A percentile compares a stretch with the other conserved stretches of the same genome.
These are phyloP conservation scores for Paradendryphiella salina DNA, from an alignment of 2,329 filamentous ascomycete genomes.

Conservation along the genomic window DNA sequence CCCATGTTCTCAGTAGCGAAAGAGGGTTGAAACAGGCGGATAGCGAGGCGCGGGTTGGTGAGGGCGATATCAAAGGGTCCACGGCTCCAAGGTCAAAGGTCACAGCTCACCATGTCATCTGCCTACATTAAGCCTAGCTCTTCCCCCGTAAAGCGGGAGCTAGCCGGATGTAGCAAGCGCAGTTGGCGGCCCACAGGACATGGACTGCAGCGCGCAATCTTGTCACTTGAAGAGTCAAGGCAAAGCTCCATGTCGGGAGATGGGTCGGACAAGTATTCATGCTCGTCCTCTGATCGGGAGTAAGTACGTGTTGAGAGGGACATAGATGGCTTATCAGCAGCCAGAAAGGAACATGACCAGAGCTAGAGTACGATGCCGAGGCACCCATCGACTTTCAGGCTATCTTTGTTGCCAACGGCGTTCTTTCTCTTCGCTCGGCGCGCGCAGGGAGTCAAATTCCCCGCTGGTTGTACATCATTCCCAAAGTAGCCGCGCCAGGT, in stretches of 20 bases:
- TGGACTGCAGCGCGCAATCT: background rate
- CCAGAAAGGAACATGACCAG: background rate
- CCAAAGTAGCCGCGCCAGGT: constrained; percentile 30
- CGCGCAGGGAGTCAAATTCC: background rate
- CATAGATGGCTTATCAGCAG: background rate
- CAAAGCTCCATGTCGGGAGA: too few species aligned
- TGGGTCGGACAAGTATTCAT: background rate
- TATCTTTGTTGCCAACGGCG: too few species aligned
- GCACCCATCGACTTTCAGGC: background rate
- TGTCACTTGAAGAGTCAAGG: background rate
- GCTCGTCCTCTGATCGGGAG: background rate
- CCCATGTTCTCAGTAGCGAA: constrained; percentile 22
- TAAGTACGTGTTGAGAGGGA: background rate
- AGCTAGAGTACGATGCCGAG: background rate
- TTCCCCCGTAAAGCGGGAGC: constrained; percentile 22
- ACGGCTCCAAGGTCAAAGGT: constrained; percentile 7
- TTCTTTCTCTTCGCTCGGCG: background rate
- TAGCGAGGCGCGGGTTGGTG: constrained; percentile 5
- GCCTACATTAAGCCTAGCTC: constrained; percentile 17
- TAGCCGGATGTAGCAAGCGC: constrained; percentile 13
- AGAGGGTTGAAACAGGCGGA: constrained; percentile 13
- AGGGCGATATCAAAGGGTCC: constrained; percentile 12
- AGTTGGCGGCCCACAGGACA: background rate
- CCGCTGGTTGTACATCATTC: constrained; percentile 16
- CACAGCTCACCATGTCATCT: constrained; percentile 22